Evolutionary conservation across 305 asterid genomes (phyloP).

Genomic region (Nicotiana rustica): DNA sequence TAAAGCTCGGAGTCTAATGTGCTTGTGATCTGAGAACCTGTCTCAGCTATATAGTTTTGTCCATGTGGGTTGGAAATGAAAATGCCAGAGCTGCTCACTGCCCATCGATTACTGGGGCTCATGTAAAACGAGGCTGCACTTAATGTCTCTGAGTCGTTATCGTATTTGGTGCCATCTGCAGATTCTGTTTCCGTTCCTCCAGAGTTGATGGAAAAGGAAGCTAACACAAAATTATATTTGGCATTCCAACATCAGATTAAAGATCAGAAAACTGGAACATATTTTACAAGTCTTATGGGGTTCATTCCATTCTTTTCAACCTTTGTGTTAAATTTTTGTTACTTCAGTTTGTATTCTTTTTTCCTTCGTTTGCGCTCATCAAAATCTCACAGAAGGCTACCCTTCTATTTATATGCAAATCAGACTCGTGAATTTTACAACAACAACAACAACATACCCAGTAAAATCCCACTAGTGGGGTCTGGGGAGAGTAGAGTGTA

Average conservation of each 20-base stretch:
- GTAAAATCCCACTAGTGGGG: too few relatives aligned
- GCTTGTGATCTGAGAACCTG: conserved; percentile 58
- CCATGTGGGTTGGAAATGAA: conserved; percentile 63
- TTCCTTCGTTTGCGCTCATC: neutral
- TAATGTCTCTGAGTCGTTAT: conserved; percentile 59
- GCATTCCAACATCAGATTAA: conserved; percentile 6
- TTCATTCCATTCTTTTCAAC: neutral
- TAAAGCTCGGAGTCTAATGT: conserved; percentile 67
- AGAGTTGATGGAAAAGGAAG: conserved; percentile 55
- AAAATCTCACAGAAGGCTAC: neutral
- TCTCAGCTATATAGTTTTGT: conserved; percentile 45
- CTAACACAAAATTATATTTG: conserved; percentile 44
- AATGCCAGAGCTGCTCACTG: conserved; percentile 67
- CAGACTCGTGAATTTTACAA: neutral
- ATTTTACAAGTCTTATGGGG: neutral
- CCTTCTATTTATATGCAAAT: neutral
- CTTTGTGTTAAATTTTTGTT: neutral
- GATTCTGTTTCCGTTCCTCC: conserved; percentile 54
- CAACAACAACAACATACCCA: too few relatives aligned
- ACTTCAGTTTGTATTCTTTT: neutral
- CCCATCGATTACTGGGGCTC: conserved; percentile 55
- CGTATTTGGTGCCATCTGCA: conserved; percentile 48
- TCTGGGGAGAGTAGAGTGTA: too few relatives aligned
- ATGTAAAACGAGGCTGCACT: conserved; percentile 62
- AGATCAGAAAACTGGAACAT: neutral